Base-by-base conservation (phyloP, 768 basidiomycete species). In the Serendipita indica region DNA sequence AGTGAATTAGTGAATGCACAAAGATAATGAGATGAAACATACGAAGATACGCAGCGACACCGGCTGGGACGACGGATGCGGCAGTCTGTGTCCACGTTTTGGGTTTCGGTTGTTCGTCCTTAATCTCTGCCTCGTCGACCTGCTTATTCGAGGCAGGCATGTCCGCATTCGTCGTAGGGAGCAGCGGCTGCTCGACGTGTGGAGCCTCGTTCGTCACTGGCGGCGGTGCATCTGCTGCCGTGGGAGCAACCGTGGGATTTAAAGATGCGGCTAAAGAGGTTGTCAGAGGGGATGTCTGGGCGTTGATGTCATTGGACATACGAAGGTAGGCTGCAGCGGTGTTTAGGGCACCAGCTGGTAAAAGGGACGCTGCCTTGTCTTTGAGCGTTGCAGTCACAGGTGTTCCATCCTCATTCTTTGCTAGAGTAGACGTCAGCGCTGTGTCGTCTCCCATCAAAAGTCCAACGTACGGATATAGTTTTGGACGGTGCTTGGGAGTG, bases 401-500 rank as follows among this genome's bases (percentile, higher is more conserved):
- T 6, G 41, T 18, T 7, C 41, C 41, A 43, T 43, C 41, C 27
- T 43, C 41, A 7, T 43, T 43, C 41, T 43, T 43, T 5, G 41
- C 41, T 43, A 43, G 35, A 39, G 16, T 43, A 25, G 27, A 25
- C 16, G 6, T 43, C 41, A n/a, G 5, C 18, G 6, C 41, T 43
- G n/a, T 6, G 16, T 7, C 41, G 2, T 43, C 7, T 18, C 7
- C 6, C 18, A 5, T 27, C 12, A 27, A 13, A 46, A n/a, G n/a
- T n/a, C n/a, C n/a, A 16, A 54, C 49, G 10, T 33, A 54, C 49
- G 49, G 20, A 54, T 18, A 30, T 54, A 54, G 10, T 28, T 30
- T 33, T 54, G 49, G 49, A 54, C 49, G 22, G 49, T 54, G 32
- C 20, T n/a, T 27, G 49, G 49, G 4, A 54, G 22, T 16, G 49